phyloP scores from a whole-genome alignment of 495 filamentous ascomycete genomes.

The Achaetomiella virescens region DNA sequence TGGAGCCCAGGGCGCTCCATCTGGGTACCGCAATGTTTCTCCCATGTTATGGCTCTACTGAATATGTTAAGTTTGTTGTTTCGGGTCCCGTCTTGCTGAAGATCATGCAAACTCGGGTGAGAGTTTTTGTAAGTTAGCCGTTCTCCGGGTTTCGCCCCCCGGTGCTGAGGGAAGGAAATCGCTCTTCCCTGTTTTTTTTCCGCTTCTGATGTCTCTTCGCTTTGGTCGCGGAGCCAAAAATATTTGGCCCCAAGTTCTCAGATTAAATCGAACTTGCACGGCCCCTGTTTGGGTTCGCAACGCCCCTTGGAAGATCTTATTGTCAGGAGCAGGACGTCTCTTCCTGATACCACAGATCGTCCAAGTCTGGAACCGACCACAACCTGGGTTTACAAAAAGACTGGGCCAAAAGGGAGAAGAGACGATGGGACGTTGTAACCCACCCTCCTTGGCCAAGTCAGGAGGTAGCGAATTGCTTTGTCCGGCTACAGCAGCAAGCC shows the following conservation, averaged over 20 bases:
- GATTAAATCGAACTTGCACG: constrained; percentile 9
- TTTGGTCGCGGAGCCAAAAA: neutral
- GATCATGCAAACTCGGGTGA: neutral
- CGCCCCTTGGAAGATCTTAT: neutral
- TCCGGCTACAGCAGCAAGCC: no score
- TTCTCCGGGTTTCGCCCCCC: neutral
- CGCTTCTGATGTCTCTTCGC: neutral
- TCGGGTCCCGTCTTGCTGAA: neutral
- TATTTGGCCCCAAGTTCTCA: neutral
- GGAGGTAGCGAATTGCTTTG: no score
- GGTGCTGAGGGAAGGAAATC: no score
- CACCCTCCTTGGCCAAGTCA: neutral
- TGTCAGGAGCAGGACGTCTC: neutral
- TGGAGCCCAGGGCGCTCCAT: neutral
- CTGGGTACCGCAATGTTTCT: no score
- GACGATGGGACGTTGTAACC: neutral
- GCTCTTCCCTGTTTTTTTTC: neutral
- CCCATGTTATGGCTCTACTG: no score
- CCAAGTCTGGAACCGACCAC: constrained; percentile 17
- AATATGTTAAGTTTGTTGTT: no score
- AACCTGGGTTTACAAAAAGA: neutral
- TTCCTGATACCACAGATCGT: constrained; percentile 19
- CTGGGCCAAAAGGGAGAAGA: neutral
- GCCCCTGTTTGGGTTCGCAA: constrained; percentile 3
- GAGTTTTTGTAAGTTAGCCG: neutral